Percentiles rank a stretch among this genome's conserved stretches.
Conservation (phyloP, 371 early-diverging fungal genomes). For the Haplosporangium sp. region DNA sequence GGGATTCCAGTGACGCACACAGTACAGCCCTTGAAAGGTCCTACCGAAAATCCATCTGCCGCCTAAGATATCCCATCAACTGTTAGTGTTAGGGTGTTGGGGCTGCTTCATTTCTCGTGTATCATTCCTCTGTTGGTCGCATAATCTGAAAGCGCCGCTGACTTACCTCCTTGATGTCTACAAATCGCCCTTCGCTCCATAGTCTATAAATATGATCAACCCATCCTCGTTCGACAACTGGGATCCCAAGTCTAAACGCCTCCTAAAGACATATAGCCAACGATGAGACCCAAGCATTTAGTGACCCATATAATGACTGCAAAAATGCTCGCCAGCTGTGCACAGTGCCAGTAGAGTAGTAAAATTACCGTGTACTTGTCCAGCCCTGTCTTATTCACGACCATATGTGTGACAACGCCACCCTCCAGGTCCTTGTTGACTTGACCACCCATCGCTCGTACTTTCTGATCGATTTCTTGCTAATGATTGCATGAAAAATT, state of each 20-base stretch:
- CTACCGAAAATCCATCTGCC: constrained; percentile 7
- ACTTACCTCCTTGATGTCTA: constrained; percentile 18
- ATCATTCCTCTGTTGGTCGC: too few species aligned
- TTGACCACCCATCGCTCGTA: constrained; percentile 20
- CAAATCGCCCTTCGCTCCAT: constrained; percentile 12
- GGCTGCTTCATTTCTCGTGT: too few species aligned
- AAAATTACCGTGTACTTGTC: constrained; percentile 25
- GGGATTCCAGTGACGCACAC: constrained; percentile 40
- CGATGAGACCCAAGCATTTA: background rate
- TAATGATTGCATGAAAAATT: background rate
- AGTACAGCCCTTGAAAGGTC: constrained; percentile 34
- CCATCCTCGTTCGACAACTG: constrained; percentile 22
- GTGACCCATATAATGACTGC: too few species aligned
- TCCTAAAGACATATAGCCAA: constrained; percentile 6
- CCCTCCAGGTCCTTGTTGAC: constrained; percentile 11
- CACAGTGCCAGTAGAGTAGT: too few species aligned
- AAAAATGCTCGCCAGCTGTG: too few species aligned
- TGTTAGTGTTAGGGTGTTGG: background rate
- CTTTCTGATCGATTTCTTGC: constrained; percentile 13
- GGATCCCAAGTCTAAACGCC: constrained; percentile 14
- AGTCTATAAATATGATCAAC: constrained; percentile 3
- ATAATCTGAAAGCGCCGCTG: background rate
- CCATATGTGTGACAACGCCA: constrained; percentile 17
- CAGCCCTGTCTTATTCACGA: constrained; percentile 13
- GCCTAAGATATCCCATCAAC: constrained; percentile 8